phyloP scores from a whole-genome alignment of 176 grass and related monocot species.

The Zea luxurians region DNA sequence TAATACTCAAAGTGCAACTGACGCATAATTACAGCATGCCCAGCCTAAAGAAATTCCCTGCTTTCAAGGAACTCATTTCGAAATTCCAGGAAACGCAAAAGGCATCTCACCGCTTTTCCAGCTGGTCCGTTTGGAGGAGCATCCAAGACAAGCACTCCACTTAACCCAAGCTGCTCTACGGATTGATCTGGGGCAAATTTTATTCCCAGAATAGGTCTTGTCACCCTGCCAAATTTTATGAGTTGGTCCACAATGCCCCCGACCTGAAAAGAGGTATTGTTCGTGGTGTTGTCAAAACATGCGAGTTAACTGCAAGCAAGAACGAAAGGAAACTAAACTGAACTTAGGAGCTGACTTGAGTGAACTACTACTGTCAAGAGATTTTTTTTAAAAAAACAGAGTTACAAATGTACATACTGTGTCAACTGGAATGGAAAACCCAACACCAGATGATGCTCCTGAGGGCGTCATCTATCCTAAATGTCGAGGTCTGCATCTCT shows the following conservation, averaged over 20 bases:
- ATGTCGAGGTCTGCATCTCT: no score
- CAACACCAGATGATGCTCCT: constrained; percentile 95
- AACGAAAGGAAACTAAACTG: no score
- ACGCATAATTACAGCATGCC: constrained; percentile 1
- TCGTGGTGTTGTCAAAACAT: background rate
- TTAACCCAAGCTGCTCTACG: constrained; percentile 93
- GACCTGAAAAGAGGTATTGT: constrained; percentile 50
- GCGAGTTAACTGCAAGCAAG: background rate
- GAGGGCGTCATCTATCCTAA: constrained; percentile 46
- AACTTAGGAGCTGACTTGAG: no score
- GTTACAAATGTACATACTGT: constrained; percentile 51
- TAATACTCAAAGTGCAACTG: background rate
- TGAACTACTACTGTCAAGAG: no score
- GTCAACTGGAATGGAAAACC: constrained; percentile 96
- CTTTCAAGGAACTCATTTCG: background rate
- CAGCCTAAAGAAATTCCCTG: background rate
- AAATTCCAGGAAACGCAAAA: constrained; percentile 17
- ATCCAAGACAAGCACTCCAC: no score
- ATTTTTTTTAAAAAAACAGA: no score
- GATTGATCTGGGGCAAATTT: constrained; percentile 99
- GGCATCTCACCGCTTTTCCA: constrained; percentile 76
- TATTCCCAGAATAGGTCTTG: constrained; percentile 93
- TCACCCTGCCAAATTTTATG: constrained; percentile 90
- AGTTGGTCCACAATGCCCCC: constrained; percentile 93
- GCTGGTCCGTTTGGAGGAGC: no score